phyloP scores from a whole-genome alignment of 108 stramenopile species.

The Nannochloropsis oceanica region DNA sequence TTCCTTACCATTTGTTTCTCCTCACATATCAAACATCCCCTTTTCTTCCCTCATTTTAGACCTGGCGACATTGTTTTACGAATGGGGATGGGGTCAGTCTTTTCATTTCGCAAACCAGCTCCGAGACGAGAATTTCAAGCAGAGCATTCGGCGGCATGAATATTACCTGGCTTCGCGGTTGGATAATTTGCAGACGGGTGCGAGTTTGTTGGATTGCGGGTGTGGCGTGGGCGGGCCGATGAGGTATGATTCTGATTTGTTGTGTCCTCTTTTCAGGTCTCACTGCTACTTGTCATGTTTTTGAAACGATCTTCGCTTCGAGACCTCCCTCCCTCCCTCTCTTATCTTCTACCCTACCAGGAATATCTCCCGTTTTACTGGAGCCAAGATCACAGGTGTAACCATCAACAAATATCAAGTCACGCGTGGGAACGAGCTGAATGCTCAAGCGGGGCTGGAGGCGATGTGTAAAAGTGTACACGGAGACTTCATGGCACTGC shows the following conservation, averaged over 20 bases:
- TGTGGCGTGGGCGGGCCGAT: slow-evolving; percentile 43
- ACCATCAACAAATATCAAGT: slow-evolving; percentile 71
- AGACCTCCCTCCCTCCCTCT: no score
- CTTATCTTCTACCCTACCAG: not conserved
- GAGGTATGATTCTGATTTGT: not conserved
- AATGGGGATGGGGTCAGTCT: slow-evolving; percentile 42
- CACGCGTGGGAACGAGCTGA: slow-evolving; percentile 59
- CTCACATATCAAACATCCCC: not conserved
- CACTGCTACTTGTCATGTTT: no score
- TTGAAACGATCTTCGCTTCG: no score
- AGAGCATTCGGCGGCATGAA: slow-evolving; percentile 39
- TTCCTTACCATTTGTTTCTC: not conserved
- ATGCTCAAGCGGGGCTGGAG: slow-evolving; percentile 24
- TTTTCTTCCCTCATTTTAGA: slow-evolving; percentile 1
- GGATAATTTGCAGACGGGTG: slow-evolving; percentile 23
- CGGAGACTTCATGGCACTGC: slow-evolving; percentile 73
- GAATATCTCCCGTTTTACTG: slow-evolving; percentile 41
- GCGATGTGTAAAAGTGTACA: slow-evolving; percentile 31
- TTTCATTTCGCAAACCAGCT: slow-evolving; percentile 41
- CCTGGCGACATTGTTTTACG: slow-evolving; percentile 43
- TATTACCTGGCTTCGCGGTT: slow-evolving; percentile 42
- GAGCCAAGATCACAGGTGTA: slow-evolving; percentile 49
- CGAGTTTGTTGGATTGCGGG: slow-evolving; percentile 35
- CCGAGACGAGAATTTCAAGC: slow-evolving; percentile 27
- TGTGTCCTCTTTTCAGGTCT: no score